Conservation (phyloP, 306 rosid genomes). For the Quercus gilva region DNA sequence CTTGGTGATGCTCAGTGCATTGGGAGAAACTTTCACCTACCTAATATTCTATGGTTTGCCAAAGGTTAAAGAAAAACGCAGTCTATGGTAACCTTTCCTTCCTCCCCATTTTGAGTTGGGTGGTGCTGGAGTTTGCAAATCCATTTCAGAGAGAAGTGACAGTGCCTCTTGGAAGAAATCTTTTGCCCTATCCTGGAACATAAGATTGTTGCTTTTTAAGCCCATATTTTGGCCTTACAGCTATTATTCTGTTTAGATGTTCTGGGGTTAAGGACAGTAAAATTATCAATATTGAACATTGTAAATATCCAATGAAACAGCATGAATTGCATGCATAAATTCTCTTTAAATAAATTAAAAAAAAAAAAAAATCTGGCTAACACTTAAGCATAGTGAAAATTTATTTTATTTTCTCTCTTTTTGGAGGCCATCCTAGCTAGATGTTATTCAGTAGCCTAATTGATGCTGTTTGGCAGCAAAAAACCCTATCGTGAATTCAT, state of each 20-base stretch:
- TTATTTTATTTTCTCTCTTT: background rate
- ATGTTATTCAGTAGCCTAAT: background rate
- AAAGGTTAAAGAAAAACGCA: too few relatives aligned
- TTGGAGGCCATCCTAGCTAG: background rate
- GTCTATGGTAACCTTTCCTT: background rate
- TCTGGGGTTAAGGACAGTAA: background rate
- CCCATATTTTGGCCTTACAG: background rate
- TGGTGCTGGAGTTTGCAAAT: background rate
- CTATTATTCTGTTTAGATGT: background rate
- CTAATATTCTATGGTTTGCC: background rate
- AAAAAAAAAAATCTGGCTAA: background rate
- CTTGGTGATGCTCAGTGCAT: background rate
- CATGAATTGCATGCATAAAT: background rate
- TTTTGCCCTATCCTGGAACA: too few relatives aligned
- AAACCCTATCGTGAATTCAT: too few relatives aligned
- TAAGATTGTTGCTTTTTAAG: background rate
- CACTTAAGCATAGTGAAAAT: too few relatives aligned
- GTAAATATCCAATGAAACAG: background rate
- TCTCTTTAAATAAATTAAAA: too few relatives aligned
- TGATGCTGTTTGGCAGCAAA: background rate
- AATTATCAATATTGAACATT: background rate
- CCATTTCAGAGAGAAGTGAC: background rate
- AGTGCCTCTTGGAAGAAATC: too few relatives aligned
- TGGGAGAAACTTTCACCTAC: background rate
- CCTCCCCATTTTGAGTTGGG: background rate